Conservation (phyloP, 2,329 filamentous ascomycete species). For the Gremmenia infestans region DNA sequence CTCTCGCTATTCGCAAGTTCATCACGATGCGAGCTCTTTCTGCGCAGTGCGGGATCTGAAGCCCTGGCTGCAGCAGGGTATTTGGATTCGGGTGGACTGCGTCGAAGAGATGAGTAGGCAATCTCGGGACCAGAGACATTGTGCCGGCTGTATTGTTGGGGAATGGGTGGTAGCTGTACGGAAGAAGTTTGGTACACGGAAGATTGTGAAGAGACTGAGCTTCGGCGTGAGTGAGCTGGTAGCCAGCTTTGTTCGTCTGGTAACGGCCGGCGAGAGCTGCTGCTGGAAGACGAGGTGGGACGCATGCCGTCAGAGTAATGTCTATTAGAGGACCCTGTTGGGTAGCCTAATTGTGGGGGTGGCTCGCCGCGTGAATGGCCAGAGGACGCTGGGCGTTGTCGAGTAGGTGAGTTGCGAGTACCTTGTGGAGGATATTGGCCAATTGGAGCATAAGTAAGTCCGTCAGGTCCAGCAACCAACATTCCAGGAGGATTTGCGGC, state of each 20-base stretch:
- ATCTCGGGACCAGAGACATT: slow-evolving; percentile 33
- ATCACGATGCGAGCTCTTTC: slow-evolving; percentile 13
- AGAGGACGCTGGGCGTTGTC: slow-evolving; percentile 28
- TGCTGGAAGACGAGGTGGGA: slow-evolving; percentile 37
- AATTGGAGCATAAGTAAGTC: slow-evolving; percentile 41
- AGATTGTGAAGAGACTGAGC: slow-evolving; percentile 28
- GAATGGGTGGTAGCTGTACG: slow-evolving; percentile 24
- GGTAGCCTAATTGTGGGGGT: slow-evolving; percentile 18
- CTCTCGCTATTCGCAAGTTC: slow-evolving; percentile 15
- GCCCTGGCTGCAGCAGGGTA: slow-evolving; percentile 19
- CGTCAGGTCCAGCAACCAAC: slow-evolving; percentile 43
- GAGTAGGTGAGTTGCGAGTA: slow-evolving; percentile 30
- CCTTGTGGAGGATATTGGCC: slow-evolving; percentile 35
- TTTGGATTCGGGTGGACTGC: slow-evolving; percentile 15
- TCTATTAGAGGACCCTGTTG: slow-evolving; percentile 11
- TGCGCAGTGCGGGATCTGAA: slow-evolving; percentile 20
- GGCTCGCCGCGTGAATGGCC: slow-evolving; percentile 17
- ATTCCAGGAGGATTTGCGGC: slow-evolving; percentile 37
- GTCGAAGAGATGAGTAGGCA: slow-evolving; percentile 28
- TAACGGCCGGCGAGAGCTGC: slow-evolving; percentile 32
- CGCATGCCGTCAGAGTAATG: slow-evolving; percentile 28
- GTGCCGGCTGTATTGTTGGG: slow-evolving; percentile 25
- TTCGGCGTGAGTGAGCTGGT: slow-evolving; percentile 34
- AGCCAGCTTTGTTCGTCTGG: slow-evolving; percentile 44
- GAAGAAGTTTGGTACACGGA: slow-evolving; percentile 34